phyloP scores from a whole-genome alignment of 805 yeast species.

The Metschnikowia hibisci region DNA sequence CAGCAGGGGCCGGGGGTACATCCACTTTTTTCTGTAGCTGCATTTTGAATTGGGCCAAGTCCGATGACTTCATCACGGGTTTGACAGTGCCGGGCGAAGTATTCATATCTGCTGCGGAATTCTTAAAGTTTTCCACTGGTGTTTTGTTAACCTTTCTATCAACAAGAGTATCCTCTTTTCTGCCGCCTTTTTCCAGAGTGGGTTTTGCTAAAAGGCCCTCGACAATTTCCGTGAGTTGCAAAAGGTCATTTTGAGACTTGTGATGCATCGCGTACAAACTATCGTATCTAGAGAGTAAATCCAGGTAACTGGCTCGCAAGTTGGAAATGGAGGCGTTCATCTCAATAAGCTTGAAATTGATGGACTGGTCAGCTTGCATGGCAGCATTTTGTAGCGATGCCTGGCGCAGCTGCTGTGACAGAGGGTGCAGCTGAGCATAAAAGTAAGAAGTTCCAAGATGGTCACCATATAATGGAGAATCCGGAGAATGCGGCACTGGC shows the following conservation, averaged over 20 bases:
- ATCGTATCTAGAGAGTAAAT: constrained; percentile 45
- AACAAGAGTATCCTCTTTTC: constrained; percentile 6
- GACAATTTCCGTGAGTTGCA: constrained; percentile 46
- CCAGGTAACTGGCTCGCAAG: constrained; percentile 40
- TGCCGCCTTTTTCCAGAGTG: not conserved
- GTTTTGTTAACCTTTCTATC: constrained; percentile 10
- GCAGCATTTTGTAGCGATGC: constrained; percentile 16
- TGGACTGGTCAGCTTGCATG: constrained; percentile 14
- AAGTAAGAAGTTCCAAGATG: constrained; percentile 11
- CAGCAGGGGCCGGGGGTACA: not conserved
- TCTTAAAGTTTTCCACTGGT: constrained; percentile 10
- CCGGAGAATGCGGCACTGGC: constrained; percentile 16
- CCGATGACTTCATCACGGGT: constrained; percentile 5
- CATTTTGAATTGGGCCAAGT: constrained; percentile 11
- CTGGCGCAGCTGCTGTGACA: constrained; percentile 19
- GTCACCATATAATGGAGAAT: constrained; percentile 9
- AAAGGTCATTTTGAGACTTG: constrained; percentile 50
- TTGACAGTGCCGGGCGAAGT: constrained; percentile 16
- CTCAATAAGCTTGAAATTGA: constrained; percentile 31
- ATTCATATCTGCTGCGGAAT: constrained; percentile 8
- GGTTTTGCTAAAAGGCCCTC: constrained; percentile 21
- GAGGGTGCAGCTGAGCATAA: constrained; percentile 12
- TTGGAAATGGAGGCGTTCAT: constrained; percentile 34
- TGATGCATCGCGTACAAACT: constrained; percentile 45
- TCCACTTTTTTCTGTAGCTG: constrained; percentile 9